These are phyloP conservation scores for Salix dunnii DNA, from an alignment of 345 rosid genomes.

Conservation along the genomic window DNA sequence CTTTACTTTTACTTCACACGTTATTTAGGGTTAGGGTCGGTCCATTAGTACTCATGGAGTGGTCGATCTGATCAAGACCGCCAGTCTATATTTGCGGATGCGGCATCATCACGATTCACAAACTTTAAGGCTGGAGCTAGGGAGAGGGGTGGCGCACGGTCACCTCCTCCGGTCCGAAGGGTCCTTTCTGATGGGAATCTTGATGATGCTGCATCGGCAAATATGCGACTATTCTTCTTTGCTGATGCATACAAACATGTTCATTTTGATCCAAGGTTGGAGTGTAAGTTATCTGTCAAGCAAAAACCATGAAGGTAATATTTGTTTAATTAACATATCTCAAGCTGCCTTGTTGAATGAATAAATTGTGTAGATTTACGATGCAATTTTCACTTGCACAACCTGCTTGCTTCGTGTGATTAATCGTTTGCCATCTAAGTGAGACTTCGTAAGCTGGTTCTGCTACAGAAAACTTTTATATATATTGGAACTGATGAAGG, in stretches of 20 bases:
- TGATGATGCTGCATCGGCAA: conserved; percentile 66
- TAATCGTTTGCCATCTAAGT: background rate
- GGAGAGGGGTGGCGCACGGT: background rate
- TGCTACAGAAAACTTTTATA: background rate
- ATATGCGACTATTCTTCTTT: conserved; percentile 27
- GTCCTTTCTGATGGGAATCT: conserved; percentile 43
- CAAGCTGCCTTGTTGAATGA: background rate
- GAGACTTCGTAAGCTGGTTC: background rate
- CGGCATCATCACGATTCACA: conserved; percentile 56
- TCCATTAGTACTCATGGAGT: background rate
- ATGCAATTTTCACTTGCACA: background rate
- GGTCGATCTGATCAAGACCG: background rate
- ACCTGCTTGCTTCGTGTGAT: background rate
- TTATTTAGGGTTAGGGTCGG: conserved; percentile 14
- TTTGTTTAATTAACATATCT: background rate
- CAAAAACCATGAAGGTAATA: background rate
- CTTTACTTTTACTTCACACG: conserved; percentile 7
- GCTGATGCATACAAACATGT: background rate
- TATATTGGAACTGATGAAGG: background rate
- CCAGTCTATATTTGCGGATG: conserved; percentile 37
- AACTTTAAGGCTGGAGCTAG: conserved; percentile 7
- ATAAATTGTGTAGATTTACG: background rate
- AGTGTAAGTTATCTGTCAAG: background rate
- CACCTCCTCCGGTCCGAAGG: conserved; percentile 2
- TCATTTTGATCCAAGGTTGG: background rate